A percentile compares a stretch with the other conserved stretches of the same genome.
Evolutionary conservation across 305 asterid species (phyloP).

Genomic region (Ilex paraguariensis): DNA sequence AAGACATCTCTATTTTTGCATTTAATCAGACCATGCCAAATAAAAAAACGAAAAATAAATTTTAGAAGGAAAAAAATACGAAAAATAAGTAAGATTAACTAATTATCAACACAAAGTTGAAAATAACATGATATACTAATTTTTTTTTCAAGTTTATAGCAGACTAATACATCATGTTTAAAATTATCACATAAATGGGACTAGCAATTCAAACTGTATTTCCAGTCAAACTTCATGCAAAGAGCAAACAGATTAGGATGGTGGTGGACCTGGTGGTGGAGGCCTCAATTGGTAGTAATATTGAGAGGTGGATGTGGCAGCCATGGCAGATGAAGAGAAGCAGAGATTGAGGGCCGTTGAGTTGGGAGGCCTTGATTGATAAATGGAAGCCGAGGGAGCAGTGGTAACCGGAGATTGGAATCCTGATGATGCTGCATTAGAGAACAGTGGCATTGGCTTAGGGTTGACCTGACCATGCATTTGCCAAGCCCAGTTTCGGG

Average conservation of each 20-base stretch:
- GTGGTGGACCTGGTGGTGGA: slow-evolving; percentile 22
- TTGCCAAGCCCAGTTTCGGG: slow-evolving; percentile 37
- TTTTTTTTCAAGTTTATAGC: too few species aligned
- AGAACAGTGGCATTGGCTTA: slow-evolving; percentile 33
- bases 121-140: too few species aligned
- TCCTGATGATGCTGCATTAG: slow-evolving; percentile 98
- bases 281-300: slow-evolving; percentile 32
- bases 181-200: too few species aligned
- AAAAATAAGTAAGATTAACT: too few species aligned
- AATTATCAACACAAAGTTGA: too few species aligned
- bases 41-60: too few species aligned
- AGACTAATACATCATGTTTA: too few species aligned
- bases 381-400: slow-evolving; percentile 17
- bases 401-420: slow-evolving; percentile 55
- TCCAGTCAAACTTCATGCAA: not conserved
- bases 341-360: slow-evolving; percentile 19
- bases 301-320: slow-evolving; percentile 19
- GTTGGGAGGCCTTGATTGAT: slow-evolving; percentile 19
- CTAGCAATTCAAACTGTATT: too few species aligned
- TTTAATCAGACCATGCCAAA: too few species aligned
- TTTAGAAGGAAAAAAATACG: too few species aligned
- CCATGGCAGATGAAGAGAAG: slow-evolving; percentile 29
- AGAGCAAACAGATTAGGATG: slow-evolving; percentile 21
- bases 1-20: too few species aligned
- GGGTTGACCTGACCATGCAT: slow-evolving; percentile 26